A percentile compares a stretch with the other conserved stretches of the same genome.
phyloP scores from a whole-genome alignment of 306 rosid genomes.

The Fragaria iinumae region DNA sequence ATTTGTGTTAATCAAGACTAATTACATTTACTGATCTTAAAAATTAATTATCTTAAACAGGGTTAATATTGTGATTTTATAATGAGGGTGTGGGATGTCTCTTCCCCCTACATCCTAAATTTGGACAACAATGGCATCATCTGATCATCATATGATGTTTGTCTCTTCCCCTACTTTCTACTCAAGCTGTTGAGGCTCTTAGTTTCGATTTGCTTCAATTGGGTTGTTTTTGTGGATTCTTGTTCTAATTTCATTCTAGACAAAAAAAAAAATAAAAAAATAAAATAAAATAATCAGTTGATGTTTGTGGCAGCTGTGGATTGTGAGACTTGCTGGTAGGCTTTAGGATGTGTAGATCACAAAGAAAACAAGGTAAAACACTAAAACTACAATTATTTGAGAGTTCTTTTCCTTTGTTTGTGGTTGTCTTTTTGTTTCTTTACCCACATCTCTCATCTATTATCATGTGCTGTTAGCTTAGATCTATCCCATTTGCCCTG shows the following conservation, averaged over 20 bases:
- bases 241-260: too few species aligned
- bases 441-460: slow-evolving; percentile 11
- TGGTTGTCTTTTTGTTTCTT: slow-evolving; percentile 13
- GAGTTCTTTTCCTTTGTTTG: slow-evolving; percentile 8
- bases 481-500: slow-evolving; percentile 10
- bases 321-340: slow-evolving; percentile 7
- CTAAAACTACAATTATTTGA: slow-evolving; percentile 9
- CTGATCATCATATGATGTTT: not conserved
- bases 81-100: not conserved
- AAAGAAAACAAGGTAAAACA: not conserved
- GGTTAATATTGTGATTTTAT: not conserved
- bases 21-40: not conserved
- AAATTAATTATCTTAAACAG: not conserved
- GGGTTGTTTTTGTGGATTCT: too few species aligned
- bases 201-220: too few species aligned
- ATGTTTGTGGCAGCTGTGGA: not conserved
- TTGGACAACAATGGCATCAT: not conserved
- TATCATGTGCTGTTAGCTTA: slow-evolving; percentile 18
- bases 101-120: not conserved
- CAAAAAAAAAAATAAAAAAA: too few species aligned
- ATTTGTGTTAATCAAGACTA: slow-evolving; percentile 14
- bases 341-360: slow-evolving; percentile 4
- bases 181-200: too few species aligned
- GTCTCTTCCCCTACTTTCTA: not conserved
- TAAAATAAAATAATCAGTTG: too few species aligned